These are phyloP conservation scores for Davidsoniella virescens DNA, from an alignment of 2,329 filamentous ascomycete species.

Conservation along the genomic window DNA sequence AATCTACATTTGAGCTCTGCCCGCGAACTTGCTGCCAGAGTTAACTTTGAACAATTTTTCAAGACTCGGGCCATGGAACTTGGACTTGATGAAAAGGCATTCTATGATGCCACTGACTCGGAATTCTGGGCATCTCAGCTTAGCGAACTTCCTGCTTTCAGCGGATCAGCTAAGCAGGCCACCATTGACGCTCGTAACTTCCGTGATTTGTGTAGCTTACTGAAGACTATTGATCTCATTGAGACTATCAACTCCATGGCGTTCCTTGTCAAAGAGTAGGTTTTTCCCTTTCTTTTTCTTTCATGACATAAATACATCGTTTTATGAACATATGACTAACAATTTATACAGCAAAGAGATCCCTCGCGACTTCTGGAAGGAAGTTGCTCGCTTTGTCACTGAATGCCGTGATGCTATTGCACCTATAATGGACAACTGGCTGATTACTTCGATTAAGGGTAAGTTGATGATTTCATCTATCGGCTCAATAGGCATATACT, in stretches of 20 bases:
- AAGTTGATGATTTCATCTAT: slow-evolving; percentile 16
- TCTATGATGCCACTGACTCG: slow-evolving; percentile 22
- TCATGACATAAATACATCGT: not conserved
- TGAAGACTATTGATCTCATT: slow-evolving; percentile 48
- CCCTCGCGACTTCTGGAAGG: slow-evolving; percentile 34
- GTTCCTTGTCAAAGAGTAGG: slow-evolving; percentile 36
- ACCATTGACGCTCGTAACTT: slow-evolving; percentile 42
- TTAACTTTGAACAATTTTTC: slow-evolving; percentile 34
- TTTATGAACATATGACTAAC: not conserved
- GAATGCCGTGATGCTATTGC: slow-evolving; percentile 39
- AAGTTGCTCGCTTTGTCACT: slow-evolving; percentile 38
- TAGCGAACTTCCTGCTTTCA: slow-evolving; percentile 6
- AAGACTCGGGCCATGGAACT: slow-evolving; percentile 20
- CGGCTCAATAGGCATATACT: not conserved
- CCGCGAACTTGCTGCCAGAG: slow-evolving; percentile 33
- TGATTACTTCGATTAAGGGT: slow-evolving; percentile 40
- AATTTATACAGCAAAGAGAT: slow-evolving; percentile 18
- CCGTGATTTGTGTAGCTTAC: slow-evolving; percentile 52
- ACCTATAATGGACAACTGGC: slow-evolving; percentile 49
- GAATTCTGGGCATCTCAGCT: slow-evolving; percentile 25
- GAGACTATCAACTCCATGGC: slow-evolving; percentile 47
- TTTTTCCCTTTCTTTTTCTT: slow-evolving; percentile 11
- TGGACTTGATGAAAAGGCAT: slow-evolving; percentile 22
- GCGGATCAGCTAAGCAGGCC: slow-evolving; percentile 26
- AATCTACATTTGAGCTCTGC: slow-evolving; percentile 37